Conservation (phyloP, 2,329 filamentous ascomycete species). For the Sphaerulina vaccinii region DNA sequence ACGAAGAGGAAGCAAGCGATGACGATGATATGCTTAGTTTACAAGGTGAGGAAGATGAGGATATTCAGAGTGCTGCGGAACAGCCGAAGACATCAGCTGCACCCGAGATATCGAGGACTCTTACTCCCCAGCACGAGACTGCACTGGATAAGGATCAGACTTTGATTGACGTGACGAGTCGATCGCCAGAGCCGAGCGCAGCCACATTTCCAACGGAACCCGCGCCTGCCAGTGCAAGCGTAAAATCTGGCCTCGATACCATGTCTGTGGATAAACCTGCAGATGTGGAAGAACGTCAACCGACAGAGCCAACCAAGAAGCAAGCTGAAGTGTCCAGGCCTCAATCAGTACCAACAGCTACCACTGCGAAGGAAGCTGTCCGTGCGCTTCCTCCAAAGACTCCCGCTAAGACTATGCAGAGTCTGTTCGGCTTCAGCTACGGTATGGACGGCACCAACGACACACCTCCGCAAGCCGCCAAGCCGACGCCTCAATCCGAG, state of each 20-base stretch:
- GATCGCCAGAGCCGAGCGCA: background rate
- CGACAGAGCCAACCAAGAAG: too few species aligned
- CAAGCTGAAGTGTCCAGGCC: too few species aligned
- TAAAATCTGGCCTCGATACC: too few species aligned
- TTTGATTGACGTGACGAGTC: background rate
- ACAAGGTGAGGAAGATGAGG: slow-evolving; percentile 3
- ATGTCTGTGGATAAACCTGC: too few species aligned
- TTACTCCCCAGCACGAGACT: too few species aligned
- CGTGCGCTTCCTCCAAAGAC: slow-evolving; percentile 10
- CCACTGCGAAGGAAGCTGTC: background rate
- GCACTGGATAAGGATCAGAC: too few species aligned
- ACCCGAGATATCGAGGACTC: background rate
- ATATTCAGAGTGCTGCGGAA: slow-evolving; percentile 1
- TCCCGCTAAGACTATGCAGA: slow-evolving; percentile 14
- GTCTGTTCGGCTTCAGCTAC: slow-evolving; percentile 20
- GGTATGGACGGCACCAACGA: slow-evolving; percentile 25
- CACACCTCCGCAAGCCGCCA: slow-evolving; percentile 7
- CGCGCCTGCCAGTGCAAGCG: too few species aligned
- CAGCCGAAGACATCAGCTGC: background rate
- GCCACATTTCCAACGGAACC: too few species aligned
- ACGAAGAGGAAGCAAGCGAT: slow-evolving; percentile 12
- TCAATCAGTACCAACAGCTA: background rate
- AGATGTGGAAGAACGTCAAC: too few species aligned
- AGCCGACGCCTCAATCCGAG: slow-evolving; percentile 30
- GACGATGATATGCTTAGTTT: slow-evolving; percentile 9